A percentile compares a stretch with the other conserved stretches of the same genome.
These are phyloP conservation scores for Schizophyllum amplum DNA, from an alignment of 1,284 basidiomycete genomes.

Conservation along the genomic window DNA sequence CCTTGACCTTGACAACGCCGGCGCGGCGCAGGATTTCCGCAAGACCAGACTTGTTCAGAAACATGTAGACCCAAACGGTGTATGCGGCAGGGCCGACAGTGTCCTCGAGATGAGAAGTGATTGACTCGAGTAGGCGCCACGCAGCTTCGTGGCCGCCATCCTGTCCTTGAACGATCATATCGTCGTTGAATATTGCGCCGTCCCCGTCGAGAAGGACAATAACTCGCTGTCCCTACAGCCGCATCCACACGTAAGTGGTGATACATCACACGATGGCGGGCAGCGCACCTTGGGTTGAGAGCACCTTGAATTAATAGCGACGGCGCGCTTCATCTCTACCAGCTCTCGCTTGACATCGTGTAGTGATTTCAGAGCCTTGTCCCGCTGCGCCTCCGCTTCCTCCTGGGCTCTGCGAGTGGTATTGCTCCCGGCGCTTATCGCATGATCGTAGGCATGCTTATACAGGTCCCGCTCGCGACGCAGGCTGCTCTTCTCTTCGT, in stretches of 20 bases:
- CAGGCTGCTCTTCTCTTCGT: no score
- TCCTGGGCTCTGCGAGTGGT: no score
- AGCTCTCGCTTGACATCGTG: background rate
- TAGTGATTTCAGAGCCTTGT: constrained; percentile 3
- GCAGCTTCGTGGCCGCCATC: constrained; percentile 51
- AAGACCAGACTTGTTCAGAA: constrained; percentile 55
- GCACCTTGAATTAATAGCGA: no score
- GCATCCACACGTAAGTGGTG: no score
- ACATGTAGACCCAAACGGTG: constrained; percentile 54
- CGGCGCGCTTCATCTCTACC: background rate
- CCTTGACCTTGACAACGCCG: constrained; percentile 30
- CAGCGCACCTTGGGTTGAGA: no score
- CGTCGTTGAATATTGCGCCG: constrained; percentile 49
- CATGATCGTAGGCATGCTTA: no score
- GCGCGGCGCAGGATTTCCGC: constrained; percentile 39
- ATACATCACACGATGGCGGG: no score
- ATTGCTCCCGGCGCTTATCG: no score
- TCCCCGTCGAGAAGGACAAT: constrained; percentile 60
- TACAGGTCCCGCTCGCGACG: no score
- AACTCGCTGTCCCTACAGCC: constrained; percentile 43
- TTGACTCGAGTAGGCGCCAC: constrained; percentile 37
- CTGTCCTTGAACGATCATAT: constrained; percentile 45
- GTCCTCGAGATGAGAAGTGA: constrained; percentile 34
- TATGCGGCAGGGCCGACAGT: constrained; percentile 34
- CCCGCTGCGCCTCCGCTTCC: constrained; percentile 9